These are phyloP conservation scores for Boletales sp. DNA, from an alignment of 768 basidiomycete species.

Conservation along the genomic window DNA sequence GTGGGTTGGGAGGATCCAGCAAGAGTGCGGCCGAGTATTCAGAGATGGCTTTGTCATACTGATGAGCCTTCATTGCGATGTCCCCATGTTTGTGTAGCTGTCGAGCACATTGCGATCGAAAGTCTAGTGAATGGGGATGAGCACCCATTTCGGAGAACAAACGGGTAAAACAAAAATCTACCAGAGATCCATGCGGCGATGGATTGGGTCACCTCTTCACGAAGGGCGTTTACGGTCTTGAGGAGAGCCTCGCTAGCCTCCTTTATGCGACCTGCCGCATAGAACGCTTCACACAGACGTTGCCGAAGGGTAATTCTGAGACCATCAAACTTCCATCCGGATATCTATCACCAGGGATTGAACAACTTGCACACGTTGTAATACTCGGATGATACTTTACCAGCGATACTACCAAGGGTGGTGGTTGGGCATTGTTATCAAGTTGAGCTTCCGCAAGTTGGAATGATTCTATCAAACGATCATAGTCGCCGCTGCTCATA, in stretches of 20 bases:
- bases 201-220: too few species aligned
- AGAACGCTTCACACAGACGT: slow-evolving; percentile 4
- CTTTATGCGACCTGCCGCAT: not conserved
- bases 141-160: too few species aligned
- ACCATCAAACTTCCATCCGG: too few species aligned
- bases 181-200: not conserved
- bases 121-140: not conserved
- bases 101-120: not conserved
- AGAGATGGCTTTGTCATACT: not conserved
- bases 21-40: not conserved
- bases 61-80: not conserved
- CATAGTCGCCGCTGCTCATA: not conserved
- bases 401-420: not conserved
- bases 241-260: not conserved
- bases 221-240: too few species aligned
- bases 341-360: not conserved
- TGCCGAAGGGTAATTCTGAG: not conserved
- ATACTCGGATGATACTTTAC: not conserved
- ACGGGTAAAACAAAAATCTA: too few species aligned
- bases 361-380: too few species aligned
- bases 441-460: not conserved
- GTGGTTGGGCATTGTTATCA: too few species aligned
- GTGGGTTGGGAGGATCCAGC: not conserved
- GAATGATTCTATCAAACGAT: not conserved
- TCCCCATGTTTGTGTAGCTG: not conserved